Conservation (phyloP, 331 rosid species). For the Prunus yedoensis region DNA sequence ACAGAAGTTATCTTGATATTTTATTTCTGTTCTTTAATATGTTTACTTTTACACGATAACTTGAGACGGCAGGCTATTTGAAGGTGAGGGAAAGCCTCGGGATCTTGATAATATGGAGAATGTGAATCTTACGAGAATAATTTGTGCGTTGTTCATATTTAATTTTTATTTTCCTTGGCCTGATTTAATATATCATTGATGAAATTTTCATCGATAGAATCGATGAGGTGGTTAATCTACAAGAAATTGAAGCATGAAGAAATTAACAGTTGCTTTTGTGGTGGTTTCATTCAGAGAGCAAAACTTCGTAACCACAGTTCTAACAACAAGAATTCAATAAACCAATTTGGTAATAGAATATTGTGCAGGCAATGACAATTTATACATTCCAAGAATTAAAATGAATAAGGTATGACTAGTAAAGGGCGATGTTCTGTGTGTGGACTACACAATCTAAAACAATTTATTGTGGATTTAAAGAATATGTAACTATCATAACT, state of each 20-base stretch:
- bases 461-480: slow-evolving; percentile 1
- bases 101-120: neutral
- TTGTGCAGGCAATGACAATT: neutral
- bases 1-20: neutral
- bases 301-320: neutral
- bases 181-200: neutral
- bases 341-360: neutral
- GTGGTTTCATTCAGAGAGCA: too few relatives aligned
- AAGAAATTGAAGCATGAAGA: too few relatives aligned
- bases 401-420: neutral
- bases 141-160: neutral
- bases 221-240: neutral
- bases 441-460: slow-evolving; percentile 14
- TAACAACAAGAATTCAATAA: neutral
- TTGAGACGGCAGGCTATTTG: too few relatives aligned
- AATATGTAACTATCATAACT: neutral
- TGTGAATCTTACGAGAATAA: neutral
- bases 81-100: too few relatives aligned
- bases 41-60: neutral
- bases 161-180: neutral
- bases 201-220: neutral
- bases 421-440: neutral
- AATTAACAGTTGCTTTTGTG: neutral
- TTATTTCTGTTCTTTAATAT: neutral
- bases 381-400: neutral